Conservation (phyloP, 768 basidiomycete species). For the Mycena leptocephala region DNA sequence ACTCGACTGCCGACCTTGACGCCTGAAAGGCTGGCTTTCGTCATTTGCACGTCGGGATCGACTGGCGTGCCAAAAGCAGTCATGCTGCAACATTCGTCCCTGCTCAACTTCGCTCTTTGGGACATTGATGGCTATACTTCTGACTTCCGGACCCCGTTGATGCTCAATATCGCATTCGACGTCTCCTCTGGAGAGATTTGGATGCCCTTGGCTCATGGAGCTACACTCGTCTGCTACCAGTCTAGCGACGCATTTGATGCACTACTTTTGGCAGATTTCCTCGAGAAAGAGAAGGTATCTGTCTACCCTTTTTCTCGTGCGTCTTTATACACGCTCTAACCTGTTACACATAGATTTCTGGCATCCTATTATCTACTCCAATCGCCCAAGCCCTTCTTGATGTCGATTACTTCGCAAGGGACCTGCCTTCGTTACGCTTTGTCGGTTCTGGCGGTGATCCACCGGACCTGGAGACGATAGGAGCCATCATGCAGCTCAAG, state of each 20-base stretch:
- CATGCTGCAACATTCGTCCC: conserved; percentile 6
- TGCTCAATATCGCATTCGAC: conserved; percentile 6
- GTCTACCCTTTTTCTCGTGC: conserved; percentile 1
- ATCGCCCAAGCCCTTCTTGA: not conserved
- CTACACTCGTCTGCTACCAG: conserved; percentile 9
- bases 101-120: conserved; percentile 10
- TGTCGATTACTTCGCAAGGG: conserved; percentile 2
- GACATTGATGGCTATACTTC: not conserved
- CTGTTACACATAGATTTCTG: conserved; percentile 1
- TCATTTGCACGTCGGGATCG: not conserved
- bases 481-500: conserved; percentile 1
- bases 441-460: not conserved
- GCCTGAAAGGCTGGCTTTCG: conserved; percentile 2
- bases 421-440: conserved; percentile 2
- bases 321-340: not conserved
- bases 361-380: not conserved
- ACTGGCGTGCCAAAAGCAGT: conserved; percentile 5
- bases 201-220: conserved; percentile 5
- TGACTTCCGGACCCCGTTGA: conserved; percentile 7
- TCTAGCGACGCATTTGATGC: conserved; percentile 8
- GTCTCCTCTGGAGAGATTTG: conserved; percentile 2
- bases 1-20: conserved; percentile 2
- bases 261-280: conserved; percentile 2
- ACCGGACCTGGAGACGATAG: not conserved
- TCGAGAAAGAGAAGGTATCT: conserved; percentile 8